Conservation (phyloP, 2,329 filamentous ascomycete genomes). For the Ambrosiella cleistominuta region DNA sequence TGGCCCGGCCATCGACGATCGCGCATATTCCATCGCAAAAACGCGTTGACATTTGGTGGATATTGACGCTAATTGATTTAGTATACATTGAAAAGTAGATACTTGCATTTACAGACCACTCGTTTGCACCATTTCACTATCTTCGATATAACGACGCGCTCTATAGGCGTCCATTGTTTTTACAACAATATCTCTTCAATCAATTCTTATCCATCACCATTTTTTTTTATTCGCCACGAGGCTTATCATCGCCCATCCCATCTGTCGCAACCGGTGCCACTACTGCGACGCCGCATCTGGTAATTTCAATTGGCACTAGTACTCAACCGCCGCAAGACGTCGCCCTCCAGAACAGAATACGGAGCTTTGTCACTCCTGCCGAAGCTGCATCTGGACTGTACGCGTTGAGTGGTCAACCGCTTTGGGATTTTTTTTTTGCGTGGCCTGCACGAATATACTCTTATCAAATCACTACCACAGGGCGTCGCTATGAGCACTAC, state of each 20-base stretch:
- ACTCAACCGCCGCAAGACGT: background rate
- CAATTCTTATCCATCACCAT: background rate
- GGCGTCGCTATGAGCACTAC: slow-evolving; percentile 3
- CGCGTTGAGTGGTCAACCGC: background rate
- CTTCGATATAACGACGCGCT: background rate
- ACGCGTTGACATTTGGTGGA: slow-evolving; percentile 1
- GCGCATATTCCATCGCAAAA: slow-evolving; percentile 7
- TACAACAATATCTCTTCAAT: background rate
- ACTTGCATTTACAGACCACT: background rate
- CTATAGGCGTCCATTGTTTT: background rate
- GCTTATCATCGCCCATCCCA: background rate
- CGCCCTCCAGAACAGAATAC: background rate
- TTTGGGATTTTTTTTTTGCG: background rate
- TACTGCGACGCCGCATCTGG: background rate
- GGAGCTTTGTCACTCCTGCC: background rate
- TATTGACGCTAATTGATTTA: background rate
- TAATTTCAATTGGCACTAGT: background rate
- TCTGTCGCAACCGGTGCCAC: background rate
- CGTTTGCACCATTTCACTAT: background rate
- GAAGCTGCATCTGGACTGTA: background rate
- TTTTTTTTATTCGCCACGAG: background rate
- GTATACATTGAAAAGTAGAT: background rate
- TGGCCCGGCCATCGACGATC: slow-evolving; percentile 6
- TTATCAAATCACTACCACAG: background rate
- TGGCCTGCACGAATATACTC: background rate